Conservation (phyloP, 495 filamentous ascomycete genomes). For the Collariella sp. region DNA sequence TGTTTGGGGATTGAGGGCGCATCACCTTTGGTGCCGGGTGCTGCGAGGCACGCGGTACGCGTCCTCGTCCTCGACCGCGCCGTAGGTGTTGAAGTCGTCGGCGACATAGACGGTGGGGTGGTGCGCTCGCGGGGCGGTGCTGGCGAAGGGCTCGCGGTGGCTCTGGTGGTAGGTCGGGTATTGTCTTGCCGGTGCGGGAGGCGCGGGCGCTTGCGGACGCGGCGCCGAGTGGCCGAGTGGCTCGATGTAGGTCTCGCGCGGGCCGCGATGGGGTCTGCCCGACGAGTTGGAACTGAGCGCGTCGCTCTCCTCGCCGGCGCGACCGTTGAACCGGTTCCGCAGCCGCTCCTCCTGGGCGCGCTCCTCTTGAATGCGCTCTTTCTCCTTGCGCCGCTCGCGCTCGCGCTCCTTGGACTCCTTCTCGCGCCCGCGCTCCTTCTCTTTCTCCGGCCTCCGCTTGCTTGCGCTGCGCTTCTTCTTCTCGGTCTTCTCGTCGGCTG, state of each 20-base stretch:
- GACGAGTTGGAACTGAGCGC: constrained; percentile 23
- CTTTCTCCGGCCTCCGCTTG: constrained; percentile 19
- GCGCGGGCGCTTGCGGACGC: constrained; percentile 13
- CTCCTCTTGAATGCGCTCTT: constrained; percentile 7
- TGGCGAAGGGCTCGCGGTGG: constrained; percentile 15
- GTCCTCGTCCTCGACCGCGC: constrained; percentile 15
- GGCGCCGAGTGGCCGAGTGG: constrained; percentile 25
- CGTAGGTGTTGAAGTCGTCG: constrained; percentile 12
- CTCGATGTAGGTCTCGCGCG: constrained; percentile 32
- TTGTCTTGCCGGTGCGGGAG: constrained; percentile 11
- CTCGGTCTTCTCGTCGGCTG: constrained; percentile 18
- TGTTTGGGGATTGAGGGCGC: background rate
- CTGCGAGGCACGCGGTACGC: background rate
- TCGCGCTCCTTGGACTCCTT: constrained; percentile 3
- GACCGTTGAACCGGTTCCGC: constrained; percentile 21
- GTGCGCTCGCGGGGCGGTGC: constrained; percentile 8
- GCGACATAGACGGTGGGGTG: constrained; percentile 24
- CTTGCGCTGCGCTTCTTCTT: constrained; percentile 23
- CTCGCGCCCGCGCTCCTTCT: constrained; percentile 18
- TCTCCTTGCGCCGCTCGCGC: constrained; percentile 17
- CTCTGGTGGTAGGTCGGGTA: constrained; percentile 13
- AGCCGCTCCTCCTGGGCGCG: constrained; percentile 21
- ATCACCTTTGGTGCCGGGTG: constrained; percentile 11
- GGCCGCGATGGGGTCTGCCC: constrained; percentile 14
- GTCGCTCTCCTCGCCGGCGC: constrained; percentile 24